These are phyloP conservation scores for Tarenaya hassleriana DNA, from an alignment of 345 rosid genomes.

Conservation along the genomic window DNA sequence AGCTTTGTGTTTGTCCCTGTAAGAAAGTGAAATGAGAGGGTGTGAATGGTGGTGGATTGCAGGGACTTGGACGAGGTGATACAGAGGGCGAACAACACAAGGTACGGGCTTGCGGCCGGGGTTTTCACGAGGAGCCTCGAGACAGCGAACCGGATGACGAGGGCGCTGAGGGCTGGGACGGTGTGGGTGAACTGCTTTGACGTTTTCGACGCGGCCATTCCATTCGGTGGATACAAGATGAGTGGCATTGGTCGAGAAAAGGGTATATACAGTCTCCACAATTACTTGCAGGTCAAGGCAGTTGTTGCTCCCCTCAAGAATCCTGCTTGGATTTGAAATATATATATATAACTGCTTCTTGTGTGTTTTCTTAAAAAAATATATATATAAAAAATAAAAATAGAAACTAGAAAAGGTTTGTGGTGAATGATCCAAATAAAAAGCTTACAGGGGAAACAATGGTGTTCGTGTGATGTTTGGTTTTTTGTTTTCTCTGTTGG, in stretches of 20 bases:
- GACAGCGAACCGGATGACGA: constrained; percentile 58
- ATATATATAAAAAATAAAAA: neutral
- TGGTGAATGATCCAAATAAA: too few species aligned
- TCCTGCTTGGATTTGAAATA: constrained; percentile 76
- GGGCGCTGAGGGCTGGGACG: constrained; percentile 74
- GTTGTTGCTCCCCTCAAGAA: constrained; percentile 67
- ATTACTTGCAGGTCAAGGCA: constrained; percentile 93
- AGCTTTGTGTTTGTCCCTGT: too few species aligned
- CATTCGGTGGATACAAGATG: constrained; percentile 97
- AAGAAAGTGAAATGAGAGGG: neutral
- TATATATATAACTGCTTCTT: neutral
- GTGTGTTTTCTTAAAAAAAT: constrained; percentile 8
- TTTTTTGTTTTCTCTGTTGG: too few species aligned
- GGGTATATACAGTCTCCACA: constrained; percentile 77
- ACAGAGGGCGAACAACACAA: constrained; percentile 54
- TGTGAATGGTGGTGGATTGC: constrained; percentile 15
- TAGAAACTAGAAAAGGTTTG: too few species aligned
- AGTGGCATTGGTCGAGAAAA: constrained; percentile 94
- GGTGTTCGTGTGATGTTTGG: too few species aligned
- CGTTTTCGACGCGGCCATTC: constrained; percentile 87
- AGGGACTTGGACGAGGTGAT: constrained; percentile 76
- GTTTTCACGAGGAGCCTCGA: constrained; percentile 69
- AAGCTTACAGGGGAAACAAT: too few species aligned
- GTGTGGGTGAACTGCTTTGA: constrained; percentile 93
- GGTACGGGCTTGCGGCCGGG: constrained; percentile 87